Conservation (phyloP, 208 protist species). For the Kentomonas sorsogonicus region DNA sequence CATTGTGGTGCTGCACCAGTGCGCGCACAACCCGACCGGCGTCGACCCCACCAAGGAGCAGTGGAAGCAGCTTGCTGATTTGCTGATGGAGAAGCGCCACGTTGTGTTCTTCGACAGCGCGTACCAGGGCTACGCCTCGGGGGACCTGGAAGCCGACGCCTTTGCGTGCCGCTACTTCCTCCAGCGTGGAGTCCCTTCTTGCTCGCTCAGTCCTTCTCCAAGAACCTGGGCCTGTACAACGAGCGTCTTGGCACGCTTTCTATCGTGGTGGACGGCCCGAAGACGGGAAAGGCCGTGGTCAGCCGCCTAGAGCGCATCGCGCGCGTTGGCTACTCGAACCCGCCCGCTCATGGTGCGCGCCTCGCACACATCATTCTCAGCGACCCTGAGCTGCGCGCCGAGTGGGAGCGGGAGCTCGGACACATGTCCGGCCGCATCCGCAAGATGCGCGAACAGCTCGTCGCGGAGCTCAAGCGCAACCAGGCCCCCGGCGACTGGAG, state of each 20-base stretch:
- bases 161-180: slow-evolving; percentile 77
- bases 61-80: slow-evolving; percentile 92
- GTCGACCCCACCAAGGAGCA: slow-evolving; percentile 94
- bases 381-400: slow-evolving; percentile 56
- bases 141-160: slow-evolving; percentile 94
- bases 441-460: slow-evolving; percentile 71
- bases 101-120: slow-evolving; percentile 96
- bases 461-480: slow-evolving; percentile 60
- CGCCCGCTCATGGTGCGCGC: slow-evolving; percentile 94
- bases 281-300: slow-evolving; percentile 61
- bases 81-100: slow-evolving; percentile 76
- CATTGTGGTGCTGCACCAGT: slow-evolving; percentile 96
- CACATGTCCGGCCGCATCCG: slow-evolving; percentile 82
- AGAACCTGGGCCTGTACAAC: slow-evolving; percentile 98
- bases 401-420: slow-evolving; percentile 92
- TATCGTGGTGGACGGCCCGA: slow-evolving; percentile 57
- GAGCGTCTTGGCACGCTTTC: slow-evolving; percentile 91
- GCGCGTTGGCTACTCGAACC: slow-evolving; percentile 93
- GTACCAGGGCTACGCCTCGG: slow-evolving; percentile 96
- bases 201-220: slow-evolving; percentile 94
- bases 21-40: slow-evolving; percentile 99
- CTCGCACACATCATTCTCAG: slow-evolving; percentile 91
- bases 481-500: slow-evolving; percentile 89
- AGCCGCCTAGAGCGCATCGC: slow-evolving; percentile 77
- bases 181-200: slow-evolving; percentile 66